Conservation (phyloP, 306 rosid genomes). For the Aeschynomene evenia region DNA sequence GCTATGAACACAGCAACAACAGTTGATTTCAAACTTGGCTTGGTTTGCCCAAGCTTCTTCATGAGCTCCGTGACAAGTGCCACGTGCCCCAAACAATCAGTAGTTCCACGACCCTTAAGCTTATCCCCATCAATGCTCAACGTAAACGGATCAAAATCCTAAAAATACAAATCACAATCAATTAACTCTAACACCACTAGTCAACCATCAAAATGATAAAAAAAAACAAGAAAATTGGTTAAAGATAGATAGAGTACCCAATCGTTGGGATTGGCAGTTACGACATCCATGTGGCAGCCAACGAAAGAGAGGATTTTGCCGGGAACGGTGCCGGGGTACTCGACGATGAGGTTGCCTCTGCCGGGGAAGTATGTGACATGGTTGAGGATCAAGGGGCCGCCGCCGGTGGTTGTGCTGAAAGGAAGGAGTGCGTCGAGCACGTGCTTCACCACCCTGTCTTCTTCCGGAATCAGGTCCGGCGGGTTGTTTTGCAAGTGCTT, state of each 20-base stretch:
- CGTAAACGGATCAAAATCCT: conserved; percentile 94
- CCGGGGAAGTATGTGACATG: conserved; percentile 67
- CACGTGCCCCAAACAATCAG: conserved; percentile 94
- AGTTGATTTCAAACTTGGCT: conserved; percentile 68
- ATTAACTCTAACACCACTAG: neutral
- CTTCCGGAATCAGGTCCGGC: conserved; percentile 77
- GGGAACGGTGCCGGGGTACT: conserved; percentile 80
- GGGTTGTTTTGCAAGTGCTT: conserved; percentile 84
- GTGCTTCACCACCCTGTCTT: conserved; percentile 70
- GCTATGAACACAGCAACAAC: conserved; percentile 90
- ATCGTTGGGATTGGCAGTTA: conserved; percentile 80
- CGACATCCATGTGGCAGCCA: conserved; percentile 96
- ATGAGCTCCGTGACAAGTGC: conserved; percentile 84
- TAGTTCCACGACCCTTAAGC: conserved; percentile 90
- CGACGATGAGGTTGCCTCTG: conserved; percentile 79
- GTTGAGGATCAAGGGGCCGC: conserved; percentile 71
- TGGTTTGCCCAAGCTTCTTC: conserved; percentile 78
- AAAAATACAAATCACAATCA: neutral
- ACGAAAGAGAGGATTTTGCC: conserved; percentile 75
- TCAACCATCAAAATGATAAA: neutral
- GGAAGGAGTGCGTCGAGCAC: conserved; percentile 65
- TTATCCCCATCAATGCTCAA: conserved; percentile 86
- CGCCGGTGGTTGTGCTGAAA: conserved; percentile 67
- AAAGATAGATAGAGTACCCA: conserved; percentile 55
- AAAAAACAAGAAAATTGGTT: neutral